Evolutionary conservation across 106 monocot species (phyloP), one percentile per base, ranked within the genome.

Genomic region (Dendrobium nobile): DNA sequence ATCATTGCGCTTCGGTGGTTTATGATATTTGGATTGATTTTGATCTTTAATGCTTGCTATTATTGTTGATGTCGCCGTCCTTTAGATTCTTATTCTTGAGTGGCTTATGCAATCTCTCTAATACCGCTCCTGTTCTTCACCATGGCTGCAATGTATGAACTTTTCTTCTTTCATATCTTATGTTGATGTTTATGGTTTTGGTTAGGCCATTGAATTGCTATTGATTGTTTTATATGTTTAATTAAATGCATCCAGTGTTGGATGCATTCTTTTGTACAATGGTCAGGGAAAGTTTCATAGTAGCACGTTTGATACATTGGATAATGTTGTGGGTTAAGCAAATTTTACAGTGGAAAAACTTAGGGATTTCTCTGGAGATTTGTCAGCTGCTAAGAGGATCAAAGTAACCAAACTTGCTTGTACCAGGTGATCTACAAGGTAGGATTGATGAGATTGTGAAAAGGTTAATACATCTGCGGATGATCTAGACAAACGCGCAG

Each of bases 231-330:
- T 43, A 19, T 7, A 19, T 74, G 33, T 58, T 58, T 58, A 9
- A 15, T 31, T 33, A 3, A 13, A 70, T 70, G 28, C 9, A 31
- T 33, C n/a, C 85, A 96, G 93, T 31, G 72, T 87, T 43, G 96
- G 96, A 48, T 91, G 88, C 41, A 64, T 80, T 22, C 59, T 96
- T 67, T 70, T 96, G 75, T 93, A 90, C 82, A 75, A 17, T 54
- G 96, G 93, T 0, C 93, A 93, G 79, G 93, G 73, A 7, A 88
- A 82, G 77, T 88, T 96, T 77, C 88, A 96, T 81, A 51, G 40
- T 7, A 93, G 87, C 86, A 91, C 87, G 0, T 81, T 89, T 22
- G 61, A 67, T 3, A 93, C 93, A 11, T 59, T 96, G 81, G 87
- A 88, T 48, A 93, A 88, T 68, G 84, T 96, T 47, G 84, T 93